Evolutionary conservation across 352 stramenopile species (phyloP).

Genomic region (Saprolegnia diclina): DNA sequence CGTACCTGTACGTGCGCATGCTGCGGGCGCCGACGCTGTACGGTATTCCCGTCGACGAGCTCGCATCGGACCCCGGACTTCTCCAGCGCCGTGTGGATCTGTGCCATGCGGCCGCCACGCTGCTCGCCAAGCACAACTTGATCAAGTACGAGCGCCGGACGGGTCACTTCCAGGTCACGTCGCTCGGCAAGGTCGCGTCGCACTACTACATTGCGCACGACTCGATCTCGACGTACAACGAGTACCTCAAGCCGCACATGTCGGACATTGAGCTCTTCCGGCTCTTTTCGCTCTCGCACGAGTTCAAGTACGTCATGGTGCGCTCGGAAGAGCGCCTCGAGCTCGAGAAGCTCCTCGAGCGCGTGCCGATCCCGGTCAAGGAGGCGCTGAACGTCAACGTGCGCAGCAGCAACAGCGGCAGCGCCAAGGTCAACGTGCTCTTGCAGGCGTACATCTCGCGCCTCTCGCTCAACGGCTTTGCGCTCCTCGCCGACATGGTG

Average conservation of each 20-base stretch:
- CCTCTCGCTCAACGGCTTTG: constrained; percentile 97
- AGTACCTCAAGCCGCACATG: constrained; percentile 98
- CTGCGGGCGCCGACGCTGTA: constrained; percentile 96
- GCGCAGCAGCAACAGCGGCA: constrained; percentile 52
- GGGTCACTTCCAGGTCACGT: constrained; percentile 94
- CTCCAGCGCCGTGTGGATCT: constrained; percentile 95
- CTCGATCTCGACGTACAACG: constrained; percentile 98
- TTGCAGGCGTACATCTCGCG: constrained; percentile 99
- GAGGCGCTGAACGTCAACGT: constrained; percentile 69
- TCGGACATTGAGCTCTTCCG: constrained; percentile 99
- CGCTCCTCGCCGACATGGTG: constrained; percentile 97
- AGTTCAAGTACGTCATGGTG: constrained; percentile 99
- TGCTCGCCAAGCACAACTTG: constrained; percentile 96
- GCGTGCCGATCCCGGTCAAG: constrained; percentile 98
- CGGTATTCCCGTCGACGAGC: constrained; percentile 84
- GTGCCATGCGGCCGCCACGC: constrained; percentile 92
- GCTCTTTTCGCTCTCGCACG: constrained; percentile 97
- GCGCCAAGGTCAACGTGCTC: constrained; percentile 98
- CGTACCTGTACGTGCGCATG: constrained; percentile 99
- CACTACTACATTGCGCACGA: constrained; percentile 99
- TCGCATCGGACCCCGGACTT: constrained; percentile 90
- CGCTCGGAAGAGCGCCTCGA: constrained; percentile 98
- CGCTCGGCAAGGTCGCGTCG: constrained; percentile 93
- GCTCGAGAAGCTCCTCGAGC: constrained; percentile 94
- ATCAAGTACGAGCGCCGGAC: constrained; percentile 97